phyloP scores from a whole-genome alignment of 176 grass and related monocot genomes.

The Poa annua region DNA sequence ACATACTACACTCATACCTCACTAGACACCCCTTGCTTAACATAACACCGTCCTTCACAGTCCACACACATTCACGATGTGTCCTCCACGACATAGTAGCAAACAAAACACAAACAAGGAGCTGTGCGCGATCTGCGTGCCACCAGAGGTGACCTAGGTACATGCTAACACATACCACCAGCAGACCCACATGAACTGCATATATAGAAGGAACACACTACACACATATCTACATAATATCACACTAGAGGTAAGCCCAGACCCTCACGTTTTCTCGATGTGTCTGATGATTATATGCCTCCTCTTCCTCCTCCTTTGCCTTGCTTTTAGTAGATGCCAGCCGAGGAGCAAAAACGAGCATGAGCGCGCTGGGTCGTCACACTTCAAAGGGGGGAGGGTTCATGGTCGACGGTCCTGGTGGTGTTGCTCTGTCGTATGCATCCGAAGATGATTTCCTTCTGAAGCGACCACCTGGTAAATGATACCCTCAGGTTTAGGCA shows the following conservation, averaged over 20 bases:
- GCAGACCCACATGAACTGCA: not conserved
- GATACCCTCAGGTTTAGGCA: slow-evolving; percentile 13
- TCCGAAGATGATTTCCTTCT: slow-evolving; percentile 92
- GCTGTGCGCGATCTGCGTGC: not conserved
- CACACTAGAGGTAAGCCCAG: slow-evolving; percentile 33
- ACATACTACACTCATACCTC: slow-evolving; percentile 7
- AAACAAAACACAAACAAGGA: slow-evolving; percentile 2
- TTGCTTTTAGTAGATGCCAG: slow-evolving; percentile 40
- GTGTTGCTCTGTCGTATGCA: slow-evolving; percentile 62
- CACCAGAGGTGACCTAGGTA: no score
- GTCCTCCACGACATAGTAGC: not conserved
- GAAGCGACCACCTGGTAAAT: slow-evolving; percentile 67
- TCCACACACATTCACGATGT: not conserved
- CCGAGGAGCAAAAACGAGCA: slow-evolving; percentile 43
- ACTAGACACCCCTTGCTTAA: not conserved
- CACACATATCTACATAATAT: slow-evolving; percentile 43
- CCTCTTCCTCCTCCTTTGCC: slow-evolving; percentile 27
- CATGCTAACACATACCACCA: no score
- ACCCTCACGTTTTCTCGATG: not conserved
- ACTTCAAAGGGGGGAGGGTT: slow-evolving; percentile 65
- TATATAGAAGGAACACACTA: slow-evolving; percentile 4
- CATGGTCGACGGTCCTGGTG: slow-evolving; percentile 49
- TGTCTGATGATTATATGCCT: slow-evolving; percentile 22
- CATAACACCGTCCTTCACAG: not conserved
- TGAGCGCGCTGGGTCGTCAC: slow-evolving; percentile 45